Evolutionary conservation across 2,329 filamentous ascomycete genomes (phyloP), one percentile per base, ranked within the genome.

Genomic region (Elsinoe fawcettii): DNA sequence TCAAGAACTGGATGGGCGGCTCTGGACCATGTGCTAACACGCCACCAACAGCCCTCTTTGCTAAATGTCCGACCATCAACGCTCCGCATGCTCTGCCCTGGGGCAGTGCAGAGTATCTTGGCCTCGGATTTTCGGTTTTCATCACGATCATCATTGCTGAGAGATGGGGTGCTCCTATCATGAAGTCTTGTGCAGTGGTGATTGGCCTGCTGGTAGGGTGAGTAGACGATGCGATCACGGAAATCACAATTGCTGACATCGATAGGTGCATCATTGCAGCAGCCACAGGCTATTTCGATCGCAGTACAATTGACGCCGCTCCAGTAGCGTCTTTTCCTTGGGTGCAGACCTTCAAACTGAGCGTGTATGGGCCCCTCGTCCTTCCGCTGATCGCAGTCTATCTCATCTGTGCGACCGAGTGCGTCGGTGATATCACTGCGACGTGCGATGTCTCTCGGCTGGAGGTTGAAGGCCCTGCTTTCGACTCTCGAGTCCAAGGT

Each of bases 371-470:
- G 0, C 86, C 87, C 0, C 77, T 91, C 1, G 85, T 91, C 0
- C 72, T 91, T 9, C 88, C 88, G 0, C 68, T 90, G 20, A 69
- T 92, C 23, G 74, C 75, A 1, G 74, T 78, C 1, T 77, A 76
- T 68, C 81, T 91, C 63, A 85, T 90, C 60, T 80, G 86, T 58
- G 85, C 86, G 22, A 89, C 87, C 72, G 87, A 91, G 69, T 84
- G 87, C 54, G 90, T 92, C 55, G 67, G 67, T 32, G 67, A 69
- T 41, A 87, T 91, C 65, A 88, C 86, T 0, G 88, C 88, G 0
- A 90, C 87, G 1, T 91, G 87, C 70, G 88, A 92, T 65, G 87
- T 92, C 11, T 89, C 85, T 1, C 80, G 81, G 25, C 80, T 91
- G 30, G 84, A 90, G 67, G 85, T 91, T 51, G 81, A 86, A 22